These are phyloP conservation scores for Spathaspora boniae DNA, from an alignment of 805 yeast species.

Conservation along the genomic window DNA sequence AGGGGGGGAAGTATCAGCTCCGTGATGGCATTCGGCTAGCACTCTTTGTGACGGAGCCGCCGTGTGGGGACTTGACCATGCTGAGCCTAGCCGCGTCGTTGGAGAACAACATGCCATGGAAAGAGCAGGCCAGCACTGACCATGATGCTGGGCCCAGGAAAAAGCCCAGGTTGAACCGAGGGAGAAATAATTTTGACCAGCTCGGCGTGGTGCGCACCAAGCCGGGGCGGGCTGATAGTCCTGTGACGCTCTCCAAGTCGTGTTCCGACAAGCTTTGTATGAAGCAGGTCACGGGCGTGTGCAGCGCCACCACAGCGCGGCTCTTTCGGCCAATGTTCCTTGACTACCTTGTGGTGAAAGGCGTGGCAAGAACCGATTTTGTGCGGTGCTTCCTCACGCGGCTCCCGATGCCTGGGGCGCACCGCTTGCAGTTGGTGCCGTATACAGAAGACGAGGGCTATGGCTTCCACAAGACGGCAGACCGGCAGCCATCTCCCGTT, in stretches of 20 bases:
- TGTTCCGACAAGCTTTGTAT: conserved; percentile 82
- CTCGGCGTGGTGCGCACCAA: conserved; percentile 80
- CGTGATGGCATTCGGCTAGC: conserved; percentile 44
- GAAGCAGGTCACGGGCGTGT: conserved; percentile 55
- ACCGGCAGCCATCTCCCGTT: conserved; percentile 25
- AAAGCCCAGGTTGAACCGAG: conserved; percentile 46
- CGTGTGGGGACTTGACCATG: conserved; percentile 91
- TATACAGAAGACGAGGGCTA: conserved; percentile 21
- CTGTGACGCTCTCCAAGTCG: conserved; percentile 69
- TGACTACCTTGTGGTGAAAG: conserved; percentile 49
- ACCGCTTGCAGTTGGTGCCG: conserved; percentile 18
- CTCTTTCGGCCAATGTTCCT: conserved; percentile 35
- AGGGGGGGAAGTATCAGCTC: conserved; percentile 22
- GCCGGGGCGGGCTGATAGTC: conserved; percentile 86
- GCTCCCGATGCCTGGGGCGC: conserved; percentile 11
- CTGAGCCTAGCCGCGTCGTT: conserved; percentile 21
- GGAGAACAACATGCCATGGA: conserved; percentile 19
- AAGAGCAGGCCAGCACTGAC: conserved; percentile 8
- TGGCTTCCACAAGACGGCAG: conserved; percentile 20
- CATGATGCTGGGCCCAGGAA: conserved; percentile 7
- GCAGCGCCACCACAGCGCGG: conserved; percentile 43
- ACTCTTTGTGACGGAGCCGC: conserved; percentile 68
- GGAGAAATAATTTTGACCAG: conserved; percentile 54
- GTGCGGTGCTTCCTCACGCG: conserved; percentile 41
- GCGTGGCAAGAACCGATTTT: conserved; percentile 21